Evolutionary conservation across 805 yeast genomes (phyloP), one percentile per base, ranked within the genome.

Genomic region (Saccharomycopsis fodiens): DNA sequence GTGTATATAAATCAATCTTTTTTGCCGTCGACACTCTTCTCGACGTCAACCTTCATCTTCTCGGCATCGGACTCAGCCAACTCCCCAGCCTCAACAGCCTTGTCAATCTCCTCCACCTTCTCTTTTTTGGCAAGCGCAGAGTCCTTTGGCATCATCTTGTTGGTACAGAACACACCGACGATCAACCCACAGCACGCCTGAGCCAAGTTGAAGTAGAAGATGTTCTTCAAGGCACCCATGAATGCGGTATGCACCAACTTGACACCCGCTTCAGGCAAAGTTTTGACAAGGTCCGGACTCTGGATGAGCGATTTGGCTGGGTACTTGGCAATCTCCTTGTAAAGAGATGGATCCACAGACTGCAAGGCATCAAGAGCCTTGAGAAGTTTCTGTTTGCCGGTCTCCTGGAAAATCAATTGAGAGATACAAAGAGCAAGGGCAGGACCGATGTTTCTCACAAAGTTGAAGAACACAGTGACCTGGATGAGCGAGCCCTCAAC

Each of bases 401-500:
- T 32, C 15, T 32, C 36, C 15, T 32, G 36, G 36, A 32, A 32
- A 10, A 32, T 32, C 20, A 32, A 32, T 32, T 32, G 36, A 32
- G 19, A 10, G 20, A 32, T 10, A 15, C 19, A 10, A 5, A 32
- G 19, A 6, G 36, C 36, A 32, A 32, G 8, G 8, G 36, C 36
- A 15, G 36, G 36, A 10, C 73, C 74, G 15, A 74, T 50, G 1
- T 71, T 57, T 52, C 80, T 67, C 13, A 58, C 56, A 54, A 72
- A 73, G 50, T 67, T 65, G 46, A 72, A 45, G 41, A 68, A 62
- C 1, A 77, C 59, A 3, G 79, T 73, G 2, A 74, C 64, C 58
- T 74, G 56, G 39, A 76, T 72, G 4, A 66, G 63, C 2, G 72
- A 67, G 13, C 80, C 81, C 4, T 73, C 67, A 10, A 32, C 12